These are phyloP conservation scores for Penstemon barbatus DNA, from an alignment of 257 asterid genomes.

Conservation along the genomic window DNA sequence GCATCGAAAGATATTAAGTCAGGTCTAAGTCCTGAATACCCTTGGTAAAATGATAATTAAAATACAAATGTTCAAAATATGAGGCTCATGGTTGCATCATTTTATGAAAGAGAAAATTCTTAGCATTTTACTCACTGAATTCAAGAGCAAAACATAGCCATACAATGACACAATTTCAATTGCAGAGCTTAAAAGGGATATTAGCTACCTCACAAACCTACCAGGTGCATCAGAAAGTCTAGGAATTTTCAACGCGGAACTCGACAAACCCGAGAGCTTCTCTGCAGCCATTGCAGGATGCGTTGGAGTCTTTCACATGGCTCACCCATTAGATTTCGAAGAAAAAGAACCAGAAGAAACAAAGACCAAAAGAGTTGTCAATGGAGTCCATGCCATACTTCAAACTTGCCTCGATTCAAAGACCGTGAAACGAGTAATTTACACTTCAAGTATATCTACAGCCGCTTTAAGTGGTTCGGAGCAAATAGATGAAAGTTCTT, in stretches of 20 bases:
- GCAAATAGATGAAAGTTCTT: conserved; percentile 21
- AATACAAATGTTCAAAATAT: too few species aligned
- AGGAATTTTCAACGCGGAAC: conserved; percentile 41
- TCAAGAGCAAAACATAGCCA: too few species aligned
- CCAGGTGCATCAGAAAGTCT: conserved; percentile 45
- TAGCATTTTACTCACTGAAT: too few species aligned
- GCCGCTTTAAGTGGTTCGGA: conserved; percentile 22
- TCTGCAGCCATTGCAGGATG: conserved; percentile 44
- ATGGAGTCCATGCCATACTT: conserved; percentile 36
- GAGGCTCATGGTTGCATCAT: too few species aligned
- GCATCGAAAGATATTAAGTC: too few species aligned
- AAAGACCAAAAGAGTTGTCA: conserved; percentile 17
- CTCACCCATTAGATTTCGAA: conserved; percentile 45
- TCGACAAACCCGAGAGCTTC: conserved; percentile 40
- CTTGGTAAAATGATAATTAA: too few species aligned
- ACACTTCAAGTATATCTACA: conserved; percentile 34
- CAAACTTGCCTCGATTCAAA: conserved; percentile 31
- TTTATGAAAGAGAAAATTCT: too few species aligned
- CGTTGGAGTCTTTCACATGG: conserved; percentile 49
- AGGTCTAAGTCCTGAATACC: too few species aligned
- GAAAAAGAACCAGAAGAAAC: conserved; percentile 37
- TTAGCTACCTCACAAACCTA: conserved; percentile 34
- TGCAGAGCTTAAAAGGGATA: too few species aligned
- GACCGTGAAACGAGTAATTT: conserved; percentile 42
- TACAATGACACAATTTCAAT: too few species aligned